Evolutionary conservation across 305 asterid genomes (phyloP), one percentile per base, ranked within the genome.

Genomic region (Plantago lanceolata): DNA sequence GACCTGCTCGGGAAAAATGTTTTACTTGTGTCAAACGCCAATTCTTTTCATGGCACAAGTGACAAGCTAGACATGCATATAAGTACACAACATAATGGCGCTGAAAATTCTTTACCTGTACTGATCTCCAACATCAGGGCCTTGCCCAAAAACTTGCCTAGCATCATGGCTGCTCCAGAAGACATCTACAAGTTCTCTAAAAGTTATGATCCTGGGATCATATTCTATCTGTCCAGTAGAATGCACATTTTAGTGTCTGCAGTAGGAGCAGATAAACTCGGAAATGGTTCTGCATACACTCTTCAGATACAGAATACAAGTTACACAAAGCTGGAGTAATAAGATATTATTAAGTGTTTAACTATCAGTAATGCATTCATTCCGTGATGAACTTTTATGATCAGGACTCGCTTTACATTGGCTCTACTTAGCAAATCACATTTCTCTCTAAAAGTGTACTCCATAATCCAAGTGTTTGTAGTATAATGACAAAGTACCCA

Each of bases 81-180:
- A 65, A 12, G 45, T 3, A 35, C 37, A 63, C 37, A 63, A 26
- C 63, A 58, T 19, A 56, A 64, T 64, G 56, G 67, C 35, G 24
- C 57, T 51, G 49, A 68, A 76, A 65, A 72, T 51, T 19, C 6
- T 50, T 48, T 78, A 89, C 99, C 97, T 79, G 82, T 93, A 93
- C 64, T 93, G 97, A 69, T 79, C 79, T 47, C 99, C 99, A 64
- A 93, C 99, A 69, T 93, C 97, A 54, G 99, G 99, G 71, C 99
- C 99, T 81, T 93, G 99, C 76, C 99, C 99, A 65, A 82, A 93
- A 40, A 93, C 96, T 82, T 93, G 99, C 80, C 97, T 85, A 45
- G 96, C 78, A 72, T 93, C 99, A 61, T 93, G 99, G 68, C 89
- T 82, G 43, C 75, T 60, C 99, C 99, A 87, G 72, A 90, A 93